Evolutionary conservation across 2,329 filamentous ascomycete genomes (phyloP), one percentile per base, ranked within the genome.

Genomic region (Aspergillus pseudonomiae): DNA sequence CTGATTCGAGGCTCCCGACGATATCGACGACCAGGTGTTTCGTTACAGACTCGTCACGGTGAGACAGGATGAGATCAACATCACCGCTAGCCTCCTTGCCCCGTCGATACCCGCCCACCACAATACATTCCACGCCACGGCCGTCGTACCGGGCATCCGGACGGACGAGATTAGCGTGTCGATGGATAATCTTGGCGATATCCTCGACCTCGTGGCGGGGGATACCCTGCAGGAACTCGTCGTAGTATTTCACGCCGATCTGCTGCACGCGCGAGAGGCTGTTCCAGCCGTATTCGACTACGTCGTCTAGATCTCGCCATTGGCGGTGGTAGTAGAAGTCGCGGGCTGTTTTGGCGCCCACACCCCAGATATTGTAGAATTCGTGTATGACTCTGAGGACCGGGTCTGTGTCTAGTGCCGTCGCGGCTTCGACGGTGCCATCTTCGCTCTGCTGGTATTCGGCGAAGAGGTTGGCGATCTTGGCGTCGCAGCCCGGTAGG

Each of bases 291-390:
- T 88, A 85, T 71, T 96, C 91, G 46, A 97, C 83, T 3, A 98
- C 81, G 70, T 98, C 94, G 71, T 97, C 93, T 0, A 97, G 81
- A 64, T 95, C 91, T 64, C 87, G 85, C 92, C 93, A 97, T 32
- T 92, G 82, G 65, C 87, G 88, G 19, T 87, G 85, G 70, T 85
- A 87, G 75, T 94, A 95, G 71, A 97, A 97, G 1, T 94, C 87
- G 19, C 89, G 84, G 0, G 94, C 94, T 0, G 91, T 95, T 14
- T 87, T 88, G 2, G 91, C 89, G 0, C 91, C 94, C 0, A 97
- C 93, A n/a, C 94, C 94, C 91, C 93, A 97, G 62, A 97, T 96
- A 5, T 91, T 83, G 78, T 91, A 91, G 77, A 98, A 97, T 0
- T 84, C 75, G 52, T 86, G 83, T 4, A 97, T 78, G 0, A 88